A percentile compares a stretch with the other conserved stretches of the same genome.
Conservation (phyloP, 805 yeast genomes). For the Yarrowia divulgata region DNA sequence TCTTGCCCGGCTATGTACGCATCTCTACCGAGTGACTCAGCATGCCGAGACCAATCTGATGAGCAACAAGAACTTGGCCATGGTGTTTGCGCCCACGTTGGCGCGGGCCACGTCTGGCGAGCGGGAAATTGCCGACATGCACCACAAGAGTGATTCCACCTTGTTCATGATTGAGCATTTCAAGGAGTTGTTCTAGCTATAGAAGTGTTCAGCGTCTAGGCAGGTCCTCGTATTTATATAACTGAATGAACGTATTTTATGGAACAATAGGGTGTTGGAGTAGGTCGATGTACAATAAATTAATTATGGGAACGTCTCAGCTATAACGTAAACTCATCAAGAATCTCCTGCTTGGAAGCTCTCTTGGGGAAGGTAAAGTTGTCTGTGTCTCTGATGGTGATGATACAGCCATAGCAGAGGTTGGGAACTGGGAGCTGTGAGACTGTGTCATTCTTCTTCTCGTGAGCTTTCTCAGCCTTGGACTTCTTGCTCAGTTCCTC, state of each 20-base stretch:
- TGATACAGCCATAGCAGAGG: conserved; percentile 35
- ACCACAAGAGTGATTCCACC: conserved; percentile 75
- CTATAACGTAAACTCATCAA: conserved; percentile 14
- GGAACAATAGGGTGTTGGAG: neutral
- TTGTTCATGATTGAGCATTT: conserved; percentile 63
- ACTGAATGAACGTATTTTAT: neutral
- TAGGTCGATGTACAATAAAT: neutral
- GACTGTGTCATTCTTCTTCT: neutral
- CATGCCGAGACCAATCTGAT: conserved; percentile 70
- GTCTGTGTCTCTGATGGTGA: conserved; percentile 24
- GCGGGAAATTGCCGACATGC: conserved; percentile 85
- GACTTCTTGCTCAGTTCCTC: conserved; percentile 1
- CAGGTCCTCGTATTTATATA: conserved; percentile 37
- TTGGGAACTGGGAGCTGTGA: neutral
- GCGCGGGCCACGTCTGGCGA: conserved; percentile 81
- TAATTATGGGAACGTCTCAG: neutral
- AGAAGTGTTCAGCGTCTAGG: neutral
- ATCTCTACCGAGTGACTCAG: conserved; percentile 66
- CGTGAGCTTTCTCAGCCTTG: neutral
- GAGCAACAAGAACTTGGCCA: conserved; percentile 82
- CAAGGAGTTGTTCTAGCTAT: conserved; percentile 26
- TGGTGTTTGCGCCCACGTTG: conserved; percentile 94
- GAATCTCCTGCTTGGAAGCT: conserved; percentile 30
- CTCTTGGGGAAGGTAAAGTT: neutral
- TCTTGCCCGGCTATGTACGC: conserved; percentile 64